phyloP scores from a whole-genome alignment of 352 stramenopile genomes.

The Pythium rhizo-oryzae region DNA sequence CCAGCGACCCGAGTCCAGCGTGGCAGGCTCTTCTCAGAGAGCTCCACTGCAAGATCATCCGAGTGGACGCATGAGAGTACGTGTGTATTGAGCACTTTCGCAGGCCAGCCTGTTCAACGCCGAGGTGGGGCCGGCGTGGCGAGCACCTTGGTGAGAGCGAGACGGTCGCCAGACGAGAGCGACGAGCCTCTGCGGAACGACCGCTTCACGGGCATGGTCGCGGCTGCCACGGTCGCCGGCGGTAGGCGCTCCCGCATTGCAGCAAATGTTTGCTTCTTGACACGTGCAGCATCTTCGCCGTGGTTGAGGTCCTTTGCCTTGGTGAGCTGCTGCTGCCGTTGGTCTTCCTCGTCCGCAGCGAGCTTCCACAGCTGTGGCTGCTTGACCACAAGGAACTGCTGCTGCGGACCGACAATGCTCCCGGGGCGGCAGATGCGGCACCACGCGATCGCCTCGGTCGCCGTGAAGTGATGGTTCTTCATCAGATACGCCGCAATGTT shows the following conservation, averaged over 20 bases:
- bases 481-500: slow-evolving; percentile 97
- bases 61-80: too few relatives aligned
- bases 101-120: background rate
- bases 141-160: background rate
- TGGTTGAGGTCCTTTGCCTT: background rate
- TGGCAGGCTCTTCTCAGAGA: too few relatives aligned
- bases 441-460: slow-evolving; percentile 94
- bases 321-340: background rate
- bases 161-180: background rate
- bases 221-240: background rate
- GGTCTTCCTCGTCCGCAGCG: background rate
- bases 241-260: background rate
- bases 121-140: background rate
- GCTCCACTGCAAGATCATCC: too few relatives aligned
- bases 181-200: background rate
- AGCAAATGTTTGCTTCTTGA: slow-evolving; percentile 12
- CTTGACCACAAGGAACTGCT: slow-evolving; percentile 94
- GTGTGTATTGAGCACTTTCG: background rate
- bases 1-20: too few relatives aligned
- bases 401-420: slow-evolving; percentile 94
- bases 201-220: background rate
- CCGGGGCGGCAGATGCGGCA: slow-evolving; percentile 95
- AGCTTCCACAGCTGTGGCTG: slow-evolving; percentile 54
- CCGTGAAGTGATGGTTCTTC: slow-evolving; percentile 94
- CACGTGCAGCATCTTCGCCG: background rate